phyloP scores from a whole-genome alignment of 129 eudicot species.

The Saussurea involucrata region DNA sequence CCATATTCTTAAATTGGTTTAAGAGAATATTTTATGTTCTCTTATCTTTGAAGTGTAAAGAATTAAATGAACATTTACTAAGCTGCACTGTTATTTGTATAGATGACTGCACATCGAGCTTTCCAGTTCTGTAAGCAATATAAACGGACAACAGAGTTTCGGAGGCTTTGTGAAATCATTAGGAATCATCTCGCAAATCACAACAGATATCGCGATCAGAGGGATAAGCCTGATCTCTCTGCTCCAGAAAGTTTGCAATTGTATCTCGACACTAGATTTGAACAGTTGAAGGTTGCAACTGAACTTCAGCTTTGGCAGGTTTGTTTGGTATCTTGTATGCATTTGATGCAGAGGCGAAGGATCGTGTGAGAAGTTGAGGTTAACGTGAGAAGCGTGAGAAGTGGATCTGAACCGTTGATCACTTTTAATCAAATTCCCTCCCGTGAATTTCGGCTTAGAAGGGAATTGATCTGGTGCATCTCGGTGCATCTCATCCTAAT shows the following conservation, averaged over 20 bases:
- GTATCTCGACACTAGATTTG: slow-evolving; percentile 90
- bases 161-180: slow-evolving; percentile 91
- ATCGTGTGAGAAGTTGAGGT: too few species aligned
- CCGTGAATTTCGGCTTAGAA: too few species aligned
- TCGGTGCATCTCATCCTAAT: too few species aligned
- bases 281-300: slow-evolving; percentile 94
- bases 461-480: too few species aligned
- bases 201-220: slow-evolving; percentile 87
- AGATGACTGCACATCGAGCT: slow-evolving; percentile 89
- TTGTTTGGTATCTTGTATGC: slow-evolving; percentile 49
- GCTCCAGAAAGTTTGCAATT: slow-evolving; percentile 89
- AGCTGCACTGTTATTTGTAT: background rate
- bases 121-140: slow-evolving; percentile 96
- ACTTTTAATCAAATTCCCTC: too few species aligned
- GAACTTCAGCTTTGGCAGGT: slow-evolving; percentile 99
- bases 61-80: background rate
- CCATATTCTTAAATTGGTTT: background rate
- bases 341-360: too few species aligned
- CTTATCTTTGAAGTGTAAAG: background rate
- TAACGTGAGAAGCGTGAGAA: too few species aligned
- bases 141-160: slow-evolving; percentile 87
- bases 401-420: too few species aligned
- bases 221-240: slow-evolving; percentile 88
- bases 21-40: background rate
- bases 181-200: slow-evolving; percentile 92